Evolutionary conservation across 1,284 basidiomycete species (phyloP), one percentile per base, ranked within the genome.

Genomic region (Farysia itapuensis): DNA sequence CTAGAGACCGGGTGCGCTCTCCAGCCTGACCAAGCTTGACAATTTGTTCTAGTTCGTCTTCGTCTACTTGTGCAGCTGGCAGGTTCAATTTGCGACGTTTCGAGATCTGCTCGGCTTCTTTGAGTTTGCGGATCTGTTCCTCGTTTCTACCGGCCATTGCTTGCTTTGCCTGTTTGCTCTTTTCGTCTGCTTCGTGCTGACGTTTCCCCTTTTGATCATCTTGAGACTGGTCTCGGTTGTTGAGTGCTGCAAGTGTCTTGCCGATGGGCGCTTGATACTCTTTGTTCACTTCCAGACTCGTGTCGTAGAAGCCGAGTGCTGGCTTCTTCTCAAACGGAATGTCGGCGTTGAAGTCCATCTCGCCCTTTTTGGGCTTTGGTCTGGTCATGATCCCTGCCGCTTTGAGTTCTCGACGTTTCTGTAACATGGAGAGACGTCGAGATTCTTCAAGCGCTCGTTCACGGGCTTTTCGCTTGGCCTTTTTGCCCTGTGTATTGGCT

Each of bases 301-400:
- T 94, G 75, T 98, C 95, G 78, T 97, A 99, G 80, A 98, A 99
- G 1, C 95, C 95, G 4, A 91, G 81, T 0, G 89, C 89, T 0
- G 95, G 84, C 75, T 90, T 90, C 81, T 98, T 96, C 79, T 98
- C 94, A 72, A 97, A 98, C 0, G 95, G 95, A 68, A 98, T 96
- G 75, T 99, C 95, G 49, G 90, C 86, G 74, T 96, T 98, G 80
- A 98, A 98, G 86, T 97, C 94, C 91, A 98, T 96, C 47, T 90
- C 91, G 77, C 89, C 93, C 79, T 88, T 88, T 81, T 98, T 97
- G n/a, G 54, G 40, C 12, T 87, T 85, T 79, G 93, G 94, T 24
- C 81, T 78, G 60, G 82, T 77, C 45, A 78, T 80, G 78, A 98
- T 96, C 63, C 95, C 95, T 25, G 95, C 95, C 4, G 92, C 92